Base-by-base conservation (phyloP, 805 yeast species). In the Yamadazyma tumulicola region DNA sequence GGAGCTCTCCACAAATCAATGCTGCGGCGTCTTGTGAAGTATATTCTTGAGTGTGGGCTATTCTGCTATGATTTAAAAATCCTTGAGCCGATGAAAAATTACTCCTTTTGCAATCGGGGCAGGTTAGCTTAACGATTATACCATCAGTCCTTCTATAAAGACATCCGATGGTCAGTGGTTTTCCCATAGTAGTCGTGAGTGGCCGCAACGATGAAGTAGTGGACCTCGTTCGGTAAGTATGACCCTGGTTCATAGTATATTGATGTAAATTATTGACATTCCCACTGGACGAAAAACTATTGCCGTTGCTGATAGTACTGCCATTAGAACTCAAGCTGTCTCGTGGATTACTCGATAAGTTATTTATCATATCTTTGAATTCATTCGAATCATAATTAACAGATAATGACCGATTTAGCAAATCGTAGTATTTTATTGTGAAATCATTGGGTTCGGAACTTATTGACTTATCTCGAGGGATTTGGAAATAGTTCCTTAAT, bases 71-170 rank as follows among this genome's bases (percentile, higher is more conserved):
- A 53, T 83, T 85, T 23, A 83, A 68, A 46, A 85, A 82, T 11
- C 93, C 93, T 51, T 85, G 93, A 0, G 88, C 85, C 10, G 84
- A 75, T 6, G 85, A 79, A 50, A 85, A 85, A 42, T 82, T 84
- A 26, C 77, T 69, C 34, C 89, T 56, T 8, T 66, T 71, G 56
- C 95, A 85, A 32, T 69, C 73, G 1, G 79, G 75, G 53, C 95
- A 85, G 6, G 77, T 77, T 23, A 85, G 65, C 31, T 78, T 67
- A 2, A 85, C 87, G 14, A 81, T 58, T 1, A 81, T 67, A 2
- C 89, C 89, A 53, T 85, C 93, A 4, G 81, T 74, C 41, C 87
- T 55, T 42, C 79, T 65, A 48, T 79, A 81, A 3, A 81, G 68
- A 45, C 86, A 79, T 6, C 71, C 72, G 6, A 61, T 19, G 1